These are phyloP conservation scores for Hemisphaericaspora lyxosophila DNA, from an alignment of 1,139 yeast species.

Conservation along the genomic window DNA sequence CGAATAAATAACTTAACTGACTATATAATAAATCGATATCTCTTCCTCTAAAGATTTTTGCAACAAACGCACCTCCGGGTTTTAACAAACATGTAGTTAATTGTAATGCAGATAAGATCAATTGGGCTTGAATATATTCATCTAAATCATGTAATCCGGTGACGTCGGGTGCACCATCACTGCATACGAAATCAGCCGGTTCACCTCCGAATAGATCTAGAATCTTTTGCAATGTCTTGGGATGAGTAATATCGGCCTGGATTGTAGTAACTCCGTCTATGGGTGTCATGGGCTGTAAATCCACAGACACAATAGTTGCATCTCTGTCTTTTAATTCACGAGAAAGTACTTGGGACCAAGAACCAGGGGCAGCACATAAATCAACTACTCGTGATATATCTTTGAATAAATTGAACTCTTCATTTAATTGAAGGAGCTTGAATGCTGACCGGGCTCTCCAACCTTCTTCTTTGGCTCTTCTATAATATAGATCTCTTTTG, in stretches of 20 bases:
- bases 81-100: slow-evolving; percentile 83
- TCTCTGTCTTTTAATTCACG: slow-evolving; percentile 55
- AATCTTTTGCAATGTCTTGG: slow-evolving; percentile 75
- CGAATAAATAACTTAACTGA: slow-evolving; percentile 82
- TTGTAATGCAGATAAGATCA: slow-evolving; percentile 85
- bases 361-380: slow-evolving; percentile 98
- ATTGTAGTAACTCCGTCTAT: slow-evolving; percentile 82
- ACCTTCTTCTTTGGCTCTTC: slow-evolving; percentile 96
- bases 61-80: slow-evolving; percentile 91
- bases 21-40: slow-evolving; percentile 90
- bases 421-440: slow-evolving; percentile 84
- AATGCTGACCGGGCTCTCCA: slow-evolving; percentile 97
- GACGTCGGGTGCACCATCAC: slow-evolving; percentile 99
- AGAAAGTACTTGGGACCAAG: slow-evolving; percentile 97
- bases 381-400: slow-evolving; percentile 79
- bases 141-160: slow-evolving; percentile 96
- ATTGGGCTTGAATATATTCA: slow-evolving; percentile 94
- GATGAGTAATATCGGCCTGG: slow-evolving; percentile 97
- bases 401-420: slow-evolving; percentile 78
- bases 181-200: slow-evolving; percentile 91
- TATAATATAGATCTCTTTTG: slow-evolving; percentile 83
- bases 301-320: slow-evolving; percentile 88
- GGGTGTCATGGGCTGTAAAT: slow-evolving; percentile 96
- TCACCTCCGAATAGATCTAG: slow-evolving; percentile 83
- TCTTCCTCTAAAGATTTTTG: slow-evolving; percentile 93